A percentile compares a stretch with the other conserved stretches of the same genome.
Conservation (phyloP, 2,329 filamentous ascomycete genomes). For the Apiospora koreana region DNA sequence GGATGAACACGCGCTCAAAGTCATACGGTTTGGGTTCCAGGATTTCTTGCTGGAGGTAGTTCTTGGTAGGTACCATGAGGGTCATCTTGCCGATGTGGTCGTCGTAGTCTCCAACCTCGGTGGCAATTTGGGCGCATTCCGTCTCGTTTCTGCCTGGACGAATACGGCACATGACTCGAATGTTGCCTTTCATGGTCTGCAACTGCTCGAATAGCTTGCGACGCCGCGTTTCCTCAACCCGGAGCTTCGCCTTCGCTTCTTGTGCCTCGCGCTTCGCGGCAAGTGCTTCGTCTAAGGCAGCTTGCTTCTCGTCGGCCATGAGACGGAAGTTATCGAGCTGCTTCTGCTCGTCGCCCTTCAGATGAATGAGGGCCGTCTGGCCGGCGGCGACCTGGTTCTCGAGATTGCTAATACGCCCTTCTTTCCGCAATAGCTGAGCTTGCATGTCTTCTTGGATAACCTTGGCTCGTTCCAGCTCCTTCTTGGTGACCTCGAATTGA, state of each 20-base stretch:
- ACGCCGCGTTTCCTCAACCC: constrained; percentile 53
- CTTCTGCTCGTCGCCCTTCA: constrained; percentile 19
- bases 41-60: constrained; percentile 69
- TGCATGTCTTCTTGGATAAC: constrained; percentile 20
- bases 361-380: constrained; percentile 32
- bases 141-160: constrained; percentile 66
- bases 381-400: constrained; percentile 17
- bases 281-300: constrained; percentile 14
- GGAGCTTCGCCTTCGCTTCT: constrained; percentile 21
- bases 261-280: constrained; percentile 16
- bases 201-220: constrained; percentile 96
- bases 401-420: constrained; percentile 19
- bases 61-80: constrained; percentile 82
- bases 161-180: constrained; percentile 96
- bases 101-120: constrained; percentile 66
- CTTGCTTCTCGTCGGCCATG: constrained; percentile 17
- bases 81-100: constrained; percentile 79
- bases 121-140: constrained; percentile 69
- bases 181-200: constrained; percentile 96
- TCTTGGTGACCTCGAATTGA: constrained; percentile 67
- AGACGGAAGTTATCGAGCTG: constrained; percentile 18
- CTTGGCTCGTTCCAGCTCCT: constrained; percentile 35
- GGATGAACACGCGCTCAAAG: constrained; percentile 91
- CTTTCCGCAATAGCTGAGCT: constrained; percentile 13
- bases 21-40: constrained; percentile 80